Evolutionary conservation across 768 basidiomycete genomes (phyloP), one percentile per base, ranked within the genome.

Genomic region (Paxillus rubicundulus): DNA sequence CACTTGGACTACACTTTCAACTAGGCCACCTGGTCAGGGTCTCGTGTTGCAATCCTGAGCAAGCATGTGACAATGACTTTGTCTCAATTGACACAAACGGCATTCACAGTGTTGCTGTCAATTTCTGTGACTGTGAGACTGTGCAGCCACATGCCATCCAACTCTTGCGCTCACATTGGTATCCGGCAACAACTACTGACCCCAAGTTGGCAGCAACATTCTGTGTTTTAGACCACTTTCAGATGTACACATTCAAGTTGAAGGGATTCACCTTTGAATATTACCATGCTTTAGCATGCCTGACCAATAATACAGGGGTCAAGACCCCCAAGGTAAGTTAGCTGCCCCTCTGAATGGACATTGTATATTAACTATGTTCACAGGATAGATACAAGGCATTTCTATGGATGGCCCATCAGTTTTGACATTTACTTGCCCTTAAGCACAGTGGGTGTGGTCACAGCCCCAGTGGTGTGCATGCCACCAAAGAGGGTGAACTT

Each of bases 221-320:
- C 42, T 32, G 38, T 0, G 52, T 67, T 5, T 60, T 75, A 0
- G 47, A 67, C 10, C 44, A 52, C 2, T 74, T 72, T 39, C 73
- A 77, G 16, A 17, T 69, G 2, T 50, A 71, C 2, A 62, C 62
- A 0, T 63, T 72, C 13, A 61, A 69, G 34, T 68, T 65, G 0
- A 75, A 75, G 46, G 27, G 64, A 0, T 71, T 67, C 0, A 60
- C 50, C 0, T 73, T 59, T 32, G 67, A 73, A 32, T 75, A 66
- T 51, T 75, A 72, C 47, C 53, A 53, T 1, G 34, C 62, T 0
- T 44, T 75, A 1, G 55, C 39, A 2, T 53, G 61, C 7, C 33
- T 49, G n/a, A 69, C 68, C 0, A 66, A 74, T 40, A 75, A 74
- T 45, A 67, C 61, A 5, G 68, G 69, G 0, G 50, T 60, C 1